These are phyloP conservation scores for Cotoneaster glaucophyllus DNA, from an alignment of 306 rosid genomes.

Conservation along the genomic window DNA sequence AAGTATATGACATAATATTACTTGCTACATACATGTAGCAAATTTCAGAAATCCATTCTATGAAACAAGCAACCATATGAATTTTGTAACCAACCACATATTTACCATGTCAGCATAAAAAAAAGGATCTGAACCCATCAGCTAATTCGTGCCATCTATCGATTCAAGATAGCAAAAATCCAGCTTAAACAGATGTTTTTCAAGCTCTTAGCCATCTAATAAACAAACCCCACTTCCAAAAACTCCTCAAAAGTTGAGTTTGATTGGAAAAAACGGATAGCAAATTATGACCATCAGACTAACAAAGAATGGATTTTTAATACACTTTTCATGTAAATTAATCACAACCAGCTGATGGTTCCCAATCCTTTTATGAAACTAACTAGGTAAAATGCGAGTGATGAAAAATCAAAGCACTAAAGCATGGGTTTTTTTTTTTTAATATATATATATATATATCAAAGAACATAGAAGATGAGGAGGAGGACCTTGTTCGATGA, in stretches of 20 bases:
- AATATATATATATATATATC: not conserved
- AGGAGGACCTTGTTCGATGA: slow-evolving; percentile 38
- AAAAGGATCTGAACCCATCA: no score
- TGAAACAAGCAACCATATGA: no score
- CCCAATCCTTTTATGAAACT: slow-evolving; percentile 25
- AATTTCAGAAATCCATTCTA: no score
- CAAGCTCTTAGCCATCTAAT: not conserved
- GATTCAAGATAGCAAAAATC: no score
- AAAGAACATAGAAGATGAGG: slow-evolving; percentile 7
- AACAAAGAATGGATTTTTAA: slow-evolving; percentile 9
- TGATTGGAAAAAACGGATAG: slow-evolving; percentile 1
- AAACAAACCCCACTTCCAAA: not conserved
- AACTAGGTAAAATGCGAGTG: slow-evolving; percentile 14
- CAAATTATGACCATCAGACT: slow-evolving; percentile 15
- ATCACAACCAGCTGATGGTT: slow-evolving; percentile 17
- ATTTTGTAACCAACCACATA: not conserved
- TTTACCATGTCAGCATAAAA: not conserved
- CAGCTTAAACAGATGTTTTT: no score
- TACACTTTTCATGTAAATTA: slow-evolving; percentile 7
- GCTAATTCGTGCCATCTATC: no score
- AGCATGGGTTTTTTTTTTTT: not conserved
- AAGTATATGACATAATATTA: no score
- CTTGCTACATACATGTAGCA: no score
- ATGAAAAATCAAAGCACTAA: not conserved
- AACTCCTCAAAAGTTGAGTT: slow-evolving; percentile 8